Evolutionary conservation across 495 filamentous ascomycete species (phyloP).

Genomic region (Annulohypoxylon nitens): DNA sequence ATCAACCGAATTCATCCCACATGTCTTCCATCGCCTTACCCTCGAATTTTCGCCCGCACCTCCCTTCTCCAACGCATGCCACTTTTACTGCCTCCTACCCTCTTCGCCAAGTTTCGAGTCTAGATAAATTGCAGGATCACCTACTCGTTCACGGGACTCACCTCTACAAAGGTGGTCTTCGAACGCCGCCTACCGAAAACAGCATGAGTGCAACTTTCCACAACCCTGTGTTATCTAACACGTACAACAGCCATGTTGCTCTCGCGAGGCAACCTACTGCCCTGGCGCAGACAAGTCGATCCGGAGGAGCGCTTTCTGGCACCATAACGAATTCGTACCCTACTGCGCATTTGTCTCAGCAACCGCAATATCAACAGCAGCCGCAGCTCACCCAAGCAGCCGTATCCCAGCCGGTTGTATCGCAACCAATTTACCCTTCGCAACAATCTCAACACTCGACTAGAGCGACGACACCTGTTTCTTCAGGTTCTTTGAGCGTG

Average conservation of each 20-base stretch:
- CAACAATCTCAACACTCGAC: conserved; percentile 45
- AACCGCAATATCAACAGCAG: conserved; percentile 40
- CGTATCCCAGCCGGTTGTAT: conserved; percentile 34
- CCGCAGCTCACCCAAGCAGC: conserved; percentile 29
- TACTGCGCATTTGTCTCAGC: conserved; percentile 38
- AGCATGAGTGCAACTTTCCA: conserved; percentile 65
- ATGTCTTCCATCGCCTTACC: conserved; percentile 50
- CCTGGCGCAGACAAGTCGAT: conserved; percentile 43
- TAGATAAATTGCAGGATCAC: conserved; percentile 33
- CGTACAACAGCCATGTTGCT: conserved; percentile 57
- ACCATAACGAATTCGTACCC: conserved; percentile 42
- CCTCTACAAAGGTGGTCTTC: conserved; percentile 55
- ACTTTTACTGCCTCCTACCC: conserved; percentile 23
- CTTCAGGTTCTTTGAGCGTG: conserved; percentile 45
- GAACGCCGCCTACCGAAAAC: conserved; percentile 63
- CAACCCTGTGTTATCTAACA: conserved; percentile 55
- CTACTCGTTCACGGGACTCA: conserved; percentile 26
- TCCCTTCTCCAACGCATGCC: conserved; percentile 43
- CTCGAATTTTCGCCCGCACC: conserved; percentile 46
- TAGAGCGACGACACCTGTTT: conserved; percentile 52
- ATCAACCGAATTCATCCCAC: conserved; percentile 42
- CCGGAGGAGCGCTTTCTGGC: conserved; percentile 49
- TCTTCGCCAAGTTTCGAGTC: conserved; percentile 21
- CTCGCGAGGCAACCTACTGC: conserved; percentile 50
- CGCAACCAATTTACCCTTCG: background rate